These are phyloP conservation scores for Mangifera indica DNA, from an alignment of 345 rosid species.

Conservation along the genomic window DNA sequence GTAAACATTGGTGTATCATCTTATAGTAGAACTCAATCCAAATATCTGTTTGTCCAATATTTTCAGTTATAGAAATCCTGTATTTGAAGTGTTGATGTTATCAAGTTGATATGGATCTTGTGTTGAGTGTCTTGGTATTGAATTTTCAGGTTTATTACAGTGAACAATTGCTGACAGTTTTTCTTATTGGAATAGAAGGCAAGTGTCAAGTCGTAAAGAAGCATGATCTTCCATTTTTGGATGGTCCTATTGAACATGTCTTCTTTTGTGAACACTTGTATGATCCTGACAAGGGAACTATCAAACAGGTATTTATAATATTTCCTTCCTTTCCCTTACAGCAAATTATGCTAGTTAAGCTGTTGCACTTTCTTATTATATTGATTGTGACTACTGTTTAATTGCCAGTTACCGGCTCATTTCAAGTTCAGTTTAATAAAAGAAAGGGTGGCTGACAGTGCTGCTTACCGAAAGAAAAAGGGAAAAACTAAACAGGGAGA, in stretches of 20 bases:
- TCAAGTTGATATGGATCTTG: slow-evolving; percentile 25
- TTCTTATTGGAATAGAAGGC: slow-evolving; percentile 50
- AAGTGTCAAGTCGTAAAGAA: slow-evolving; percentile 82
- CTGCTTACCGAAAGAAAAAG: slow-evolving; percentile 56
- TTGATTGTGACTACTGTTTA: slow-evolving; percentile 8
- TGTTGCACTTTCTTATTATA: slow-evolving; percentile 1
- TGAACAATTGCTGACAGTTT: slow-evolving; percentile 40
- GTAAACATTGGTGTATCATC: background rate
- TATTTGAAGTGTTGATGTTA: slow-evolving; percentile 7
- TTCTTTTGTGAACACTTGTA: slow-evolving; percentile 76
- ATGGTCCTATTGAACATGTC: slow-evolving; percentile 48
- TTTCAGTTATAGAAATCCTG: background rate
- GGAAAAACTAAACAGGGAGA: slow-evolving; percentile 62
- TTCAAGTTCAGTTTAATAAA: slow-evolving; percentile 48
- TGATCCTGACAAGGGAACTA: slow-evolving; percentile 64
- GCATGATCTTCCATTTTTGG: slow-evolving; percentile 47
- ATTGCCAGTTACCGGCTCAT: slow-evolving; percentile 53
- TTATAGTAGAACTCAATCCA: background rate
- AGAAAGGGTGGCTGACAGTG: slow-evolving; percentile 35
- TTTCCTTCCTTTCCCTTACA: background rate
- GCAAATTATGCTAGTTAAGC: slow-evolving; percentile 8
- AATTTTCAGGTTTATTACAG: slow-evolving; percentile 73
- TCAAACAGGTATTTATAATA: slow-evolving; percentile 59
- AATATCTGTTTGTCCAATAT: background rate
- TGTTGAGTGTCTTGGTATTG: slow-evolving; percentile 16